Percentiles rank a stretch among this genome's conserved stretches.
These are phyloP conservation scores for Hypoxylon cercidicola DNA, from an alignment of 495 filamentous ascomycete genomes.

Conservation along the genomic window DNA sequence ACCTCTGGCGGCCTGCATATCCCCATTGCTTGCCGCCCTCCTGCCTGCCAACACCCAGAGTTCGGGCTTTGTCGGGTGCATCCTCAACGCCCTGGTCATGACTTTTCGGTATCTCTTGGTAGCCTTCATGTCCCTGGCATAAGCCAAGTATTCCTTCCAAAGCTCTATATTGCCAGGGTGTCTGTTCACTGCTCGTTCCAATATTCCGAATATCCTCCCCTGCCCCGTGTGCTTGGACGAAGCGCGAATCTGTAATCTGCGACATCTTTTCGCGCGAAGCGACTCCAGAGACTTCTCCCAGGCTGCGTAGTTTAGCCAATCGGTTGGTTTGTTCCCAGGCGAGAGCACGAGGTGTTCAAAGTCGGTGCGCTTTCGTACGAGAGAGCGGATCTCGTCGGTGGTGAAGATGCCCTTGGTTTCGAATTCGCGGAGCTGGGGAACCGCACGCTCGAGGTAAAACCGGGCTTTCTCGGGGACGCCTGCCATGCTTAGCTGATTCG, in stretches of 20 bases:
- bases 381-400: constrained; percentile 87
- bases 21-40: constrained; percentile 76
- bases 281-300: constrained; percentile 92
- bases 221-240: constrained; percentile 71
- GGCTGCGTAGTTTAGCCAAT: constrained; percentile 86
- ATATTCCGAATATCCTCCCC: constrained; percentile 84
- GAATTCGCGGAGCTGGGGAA: constrained; percentile 89
- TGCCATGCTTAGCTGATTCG: constrained; percentile 66
- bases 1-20: constrained; percentile 81
- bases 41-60: constrained; percentile 90
- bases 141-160: constrained; percentile 95
- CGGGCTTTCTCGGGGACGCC: constrained; percentile 91
- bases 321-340: constrained; percentile 74
- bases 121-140: constrained; percentile 77
- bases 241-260: constrained; percentile 77
- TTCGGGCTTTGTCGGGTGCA: constrained; percentile 85
- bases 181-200: constrained; percentile 86
- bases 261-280: constrained; percentile 82
- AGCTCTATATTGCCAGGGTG: constrained; percentile 83
- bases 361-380: constrained; percentile 88
- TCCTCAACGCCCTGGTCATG: constrained; percentile 77
- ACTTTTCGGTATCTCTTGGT: constrained; percentile 82
- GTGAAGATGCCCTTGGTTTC: constrained; percentile 89
- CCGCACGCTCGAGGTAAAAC: constrained; percentile 90
- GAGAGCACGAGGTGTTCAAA: constrained; percentile 92